Percentiles rank a stretch among this genome's conserved stretches.
phyloP scores from a whole-genome alignment of 805 yeast species.

The Limtongia smithiae region DNA sequence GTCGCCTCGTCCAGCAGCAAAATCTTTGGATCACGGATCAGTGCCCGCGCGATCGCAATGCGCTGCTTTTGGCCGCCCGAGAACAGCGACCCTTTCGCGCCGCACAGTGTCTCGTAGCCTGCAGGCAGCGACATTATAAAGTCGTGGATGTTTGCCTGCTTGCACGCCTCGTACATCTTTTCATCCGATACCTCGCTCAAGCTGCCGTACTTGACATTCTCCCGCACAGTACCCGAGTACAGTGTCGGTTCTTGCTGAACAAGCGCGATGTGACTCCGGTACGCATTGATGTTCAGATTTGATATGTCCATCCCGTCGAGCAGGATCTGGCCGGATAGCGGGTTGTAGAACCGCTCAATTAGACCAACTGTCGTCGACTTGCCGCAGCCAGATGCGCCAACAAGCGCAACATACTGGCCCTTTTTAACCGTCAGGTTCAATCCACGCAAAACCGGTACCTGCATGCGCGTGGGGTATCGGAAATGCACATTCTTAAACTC shows the following conservation, averaged over 20 bases:
- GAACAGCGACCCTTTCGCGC: conserved; percentile 47
- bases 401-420: conserved; percentile 82
- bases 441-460: conserved; percentile 33
- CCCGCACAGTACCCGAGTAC: conserved; percentile 75
- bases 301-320: conserved; percentile 24
- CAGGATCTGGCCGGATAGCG: conserved; percentile 18
- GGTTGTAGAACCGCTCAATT: conserved; percentile 38
- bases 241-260: conserved; percentile 60
- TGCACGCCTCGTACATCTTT: conserved; percentile 43
- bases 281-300: conserved; percentile 45
- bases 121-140: conserved; percentile 53
- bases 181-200: conserved; percentile 38
- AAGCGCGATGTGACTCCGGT: conserved; percentile 54
- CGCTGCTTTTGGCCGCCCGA: conserved; percentile 67
- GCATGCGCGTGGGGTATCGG: conserved; percentile 35
- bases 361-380: conserved; percentile 47
- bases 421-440: conserved; percentile 48
- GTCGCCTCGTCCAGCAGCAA: conserved; percentile 58
- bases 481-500: conserved; percentile 43
- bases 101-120: conserved; percentile 50
- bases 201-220: conserved; percentile 55
- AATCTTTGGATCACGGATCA: conserved; percentile 53
- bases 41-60: conserved; percentile 60
- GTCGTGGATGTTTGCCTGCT: conserved; percentile 49
- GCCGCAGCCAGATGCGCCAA: conserved; percentile 76